phyloP scores from a whole-genome alignment of 768 basidiomycete species.

The Flagelloscypha sp. region DNA sequence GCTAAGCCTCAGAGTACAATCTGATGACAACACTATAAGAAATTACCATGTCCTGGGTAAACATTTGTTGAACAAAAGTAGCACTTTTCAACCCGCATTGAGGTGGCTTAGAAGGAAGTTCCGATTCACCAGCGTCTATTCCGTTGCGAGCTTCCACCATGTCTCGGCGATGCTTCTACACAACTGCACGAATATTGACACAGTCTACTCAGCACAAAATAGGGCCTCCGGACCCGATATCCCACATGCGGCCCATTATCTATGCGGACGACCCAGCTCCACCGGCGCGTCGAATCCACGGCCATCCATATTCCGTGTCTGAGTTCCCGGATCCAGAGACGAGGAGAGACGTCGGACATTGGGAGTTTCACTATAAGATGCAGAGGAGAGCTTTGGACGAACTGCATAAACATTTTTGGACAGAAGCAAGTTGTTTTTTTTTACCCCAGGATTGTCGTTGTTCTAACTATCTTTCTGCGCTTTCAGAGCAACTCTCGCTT shows the following conservation, averaged over 20 bases:
- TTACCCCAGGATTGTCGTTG: background rate
- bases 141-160: no score
- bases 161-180: no score
- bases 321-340: conserved; percentile 51
- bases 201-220: conserved; percentile 38
- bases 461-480: conserved; percentile 7
- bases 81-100: conserved; percentile 95
- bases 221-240: conserved; percentile 70
- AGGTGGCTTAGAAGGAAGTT: conserved; percentile 6
- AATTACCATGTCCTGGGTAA: conserved; percentile 89
- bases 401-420: conserved; percentile 75
- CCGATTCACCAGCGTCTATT: no score
- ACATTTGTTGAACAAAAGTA: conserved; percentile 97
- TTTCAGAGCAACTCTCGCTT: conserved; percentile 80
- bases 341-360: conserved; percentile 25
- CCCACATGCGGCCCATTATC: conserved; percentile 71
- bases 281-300: conserved; percentile 24
- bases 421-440: conserved; percentile 48
- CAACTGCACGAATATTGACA: no score
- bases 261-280: conserved; percentile 52
- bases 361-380: conserved; percentile 63
- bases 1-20: background rate
- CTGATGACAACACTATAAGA: background rate
- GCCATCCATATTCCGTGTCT: conserved; percentile 71
- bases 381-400: conserved; percentile 65